These are phyloP conservation scores for Cladophialophora exuberans DNA, from an alignment of 2,329 filamentous ascomycete genomes.

Conservation along the genomic window DNA sequence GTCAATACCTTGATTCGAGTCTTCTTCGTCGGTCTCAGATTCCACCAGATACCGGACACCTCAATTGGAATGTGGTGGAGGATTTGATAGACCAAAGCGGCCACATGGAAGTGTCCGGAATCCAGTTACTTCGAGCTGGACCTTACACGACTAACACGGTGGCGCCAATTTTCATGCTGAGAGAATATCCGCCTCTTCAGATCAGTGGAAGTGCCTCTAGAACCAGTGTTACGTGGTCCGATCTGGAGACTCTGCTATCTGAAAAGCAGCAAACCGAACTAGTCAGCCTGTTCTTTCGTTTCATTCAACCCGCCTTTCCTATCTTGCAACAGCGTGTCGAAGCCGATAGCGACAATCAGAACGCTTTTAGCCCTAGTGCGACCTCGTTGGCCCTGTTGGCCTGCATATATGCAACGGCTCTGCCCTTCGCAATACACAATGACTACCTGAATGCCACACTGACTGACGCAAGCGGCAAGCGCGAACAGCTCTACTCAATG, in stretches of 20 bases:
- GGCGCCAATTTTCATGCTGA: constrained; percentile 3
- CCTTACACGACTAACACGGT: background rate
- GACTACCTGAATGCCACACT: constrained; percentile 26
- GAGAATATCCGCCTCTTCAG: constrained; percentile 5
- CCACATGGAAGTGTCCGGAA: constrained; percentile 6
- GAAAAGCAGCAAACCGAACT: constrained; percentile 12
- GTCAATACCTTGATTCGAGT: background rate
- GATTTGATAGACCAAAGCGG: background rate
- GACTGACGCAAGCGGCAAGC: constrained; percentile 27
- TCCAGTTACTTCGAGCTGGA: background rate
- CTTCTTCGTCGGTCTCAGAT: constrained; percentile 10
- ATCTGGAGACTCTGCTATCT: constrained; percentile 12
- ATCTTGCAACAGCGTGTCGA: constrained; percentile 80
- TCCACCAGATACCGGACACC: constrained; percentile 16
- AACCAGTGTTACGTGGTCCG: background rate
- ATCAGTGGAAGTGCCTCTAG: background rate
- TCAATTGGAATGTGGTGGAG: constrained; percentile 10
- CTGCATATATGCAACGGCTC: constrained; percentile 76
- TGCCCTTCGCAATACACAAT: constrained; percentile 75
- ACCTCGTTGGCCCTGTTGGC: constrained; percentile 71
- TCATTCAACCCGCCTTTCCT: constrained; percentile 81
- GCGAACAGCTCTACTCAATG: constrained; percentile 22
- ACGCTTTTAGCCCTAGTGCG: constrained; percentile 52
- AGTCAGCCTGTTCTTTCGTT: constrained; percentile 68
- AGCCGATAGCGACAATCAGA: constrained; percentile 69